Conservation (phyloP, 352 stramenopile genomes). For the Poterioochromonas sp. region DNA sequence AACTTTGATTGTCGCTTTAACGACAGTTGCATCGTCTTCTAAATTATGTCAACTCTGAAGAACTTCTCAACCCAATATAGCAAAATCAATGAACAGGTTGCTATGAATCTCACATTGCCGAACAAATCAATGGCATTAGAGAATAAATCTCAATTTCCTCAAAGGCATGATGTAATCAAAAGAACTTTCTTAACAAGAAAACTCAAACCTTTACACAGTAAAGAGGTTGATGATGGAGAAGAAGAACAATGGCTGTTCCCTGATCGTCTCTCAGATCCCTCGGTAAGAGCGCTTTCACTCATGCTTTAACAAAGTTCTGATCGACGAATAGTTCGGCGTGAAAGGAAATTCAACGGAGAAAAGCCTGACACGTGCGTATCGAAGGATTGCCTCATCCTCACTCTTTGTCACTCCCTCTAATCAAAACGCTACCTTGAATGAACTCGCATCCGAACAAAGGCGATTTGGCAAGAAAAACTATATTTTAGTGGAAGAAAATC, state of each 20-base stretch:
- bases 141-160: too few species aligned
- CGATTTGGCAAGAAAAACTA: not conserved
- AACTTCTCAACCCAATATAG: too few species aligned
- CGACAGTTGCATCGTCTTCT: too few species aligned
- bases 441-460: not conserved
- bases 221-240: not conserved
- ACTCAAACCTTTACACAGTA: not conserved
- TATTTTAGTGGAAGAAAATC: conserved; percentile 10
- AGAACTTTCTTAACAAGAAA: not conserved
- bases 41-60: too few species aligned
- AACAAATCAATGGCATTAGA: too few species aligned
- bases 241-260: not conserved
- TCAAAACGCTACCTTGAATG: not conserved
- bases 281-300: too few species aligned
- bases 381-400: not conserved
- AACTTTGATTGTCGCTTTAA: too few species aligned
- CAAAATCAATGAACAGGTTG: too few species aligned
- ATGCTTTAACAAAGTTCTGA: too few species aligned
- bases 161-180: not conserved
- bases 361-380: not conserved
- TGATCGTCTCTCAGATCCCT: not conserved
- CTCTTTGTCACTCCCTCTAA: not conserved
- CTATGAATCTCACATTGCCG: too few species aligned
- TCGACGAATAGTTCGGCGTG: conserved; percentile 9
- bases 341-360: not conserved